phyloP scores from a whole-genome alignment of 176 grass and related monocot species.

The Rhipidocladum racemiflorum region DNA sequence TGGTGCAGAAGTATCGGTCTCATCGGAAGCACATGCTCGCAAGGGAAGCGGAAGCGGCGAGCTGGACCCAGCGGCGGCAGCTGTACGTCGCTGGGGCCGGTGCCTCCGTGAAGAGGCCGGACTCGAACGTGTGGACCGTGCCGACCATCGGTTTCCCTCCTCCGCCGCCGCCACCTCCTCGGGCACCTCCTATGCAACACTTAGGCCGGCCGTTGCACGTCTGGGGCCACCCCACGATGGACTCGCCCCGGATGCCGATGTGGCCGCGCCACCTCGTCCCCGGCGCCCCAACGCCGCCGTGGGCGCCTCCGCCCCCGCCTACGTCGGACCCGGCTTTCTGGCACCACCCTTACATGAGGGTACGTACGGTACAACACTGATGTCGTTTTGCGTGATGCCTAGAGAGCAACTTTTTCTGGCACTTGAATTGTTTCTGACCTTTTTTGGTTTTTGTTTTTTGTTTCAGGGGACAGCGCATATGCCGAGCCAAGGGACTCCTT shows the following conservation, averaged over 20 bases:
- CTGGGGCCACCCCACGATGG: slow-evolving; percentile 61
- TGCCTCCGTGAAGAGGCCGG: slow-evolving; percentile 31
- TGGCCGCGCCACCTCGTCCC: slow-evolving; percentile 51
- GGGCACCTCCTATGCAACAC: slow-evolving; percentile 28
- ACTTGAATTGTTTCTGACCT: background rate
- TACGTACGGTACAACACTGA: background rate
- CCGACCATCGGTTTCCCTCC: slow-evolving; percentile 64
- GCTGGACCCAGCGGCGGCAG: slow-evolving; percentile 60
- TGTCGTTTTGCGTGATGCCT: background rate
- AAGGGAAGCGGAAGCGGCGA: slow-evolving; percentile 67
- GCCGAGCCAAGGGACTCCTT: slow-evolving; percentile 48
- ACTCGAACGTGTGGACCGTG: slow-evolving; percentile 54
- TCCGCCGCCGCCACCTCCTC: background rate
- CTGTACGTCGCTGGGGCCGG: slow-evolving; percentile 32
- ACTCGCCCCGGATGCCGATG: slow-evolving; percentile 46
- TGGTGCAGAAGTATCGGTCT: slow-evolving; percentile 78
- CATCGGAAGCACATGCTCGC: slow-evolving; percentile 80
- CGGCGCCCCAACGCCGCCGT: slow-evolving; percentile 20
- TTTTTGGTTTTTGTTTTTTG: background rate
- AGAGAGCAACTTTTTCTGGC: background rate
- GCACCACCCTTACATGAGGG: slow-evolving; percentile 65
- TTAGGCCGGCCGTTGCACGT: slow-evolving; percentile 54
- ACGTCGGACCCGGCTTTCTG: slow-evolving; percentile 49
- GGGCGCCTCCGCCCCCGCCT: slow-evolving; percentile 27
- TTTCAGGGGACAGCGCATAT: slow-evolving; percentile 38